phyloP scores from a whole-genome alignment of 352 stramenopile species.

The Pythium aristosporum region DNA sequence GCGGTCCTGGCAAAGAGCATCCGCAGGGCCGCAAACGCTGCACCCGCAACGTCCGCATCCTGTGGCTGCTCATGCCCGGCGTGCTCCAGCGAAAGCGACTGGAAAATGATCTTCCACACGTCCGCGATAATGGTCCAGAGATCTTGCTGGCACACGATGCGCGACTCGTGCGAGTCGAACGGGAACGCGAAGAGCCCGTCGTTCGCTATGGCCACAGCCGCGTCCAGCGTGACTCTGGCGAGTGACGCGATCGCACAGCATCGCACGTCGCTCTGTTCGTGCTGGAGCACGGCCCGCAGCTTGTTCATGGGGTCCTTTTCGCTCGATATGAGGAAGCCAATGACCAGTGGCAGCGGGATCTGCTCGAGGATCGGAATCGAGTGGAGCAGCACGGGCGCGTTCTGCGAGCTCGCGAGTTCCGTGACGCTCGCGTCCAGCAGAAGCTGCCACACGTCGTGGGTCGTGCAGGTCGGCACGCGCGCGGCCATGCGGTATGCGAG shows the following conservation, averaged over 20 bases:
- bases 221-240: constrained; percentile 49
- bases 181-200: constrained; percentile 69
- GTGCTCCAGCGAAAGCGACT: constrained; percentile 40
- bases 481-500: constrained; percentile 67
- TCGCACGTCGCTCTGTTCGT: constrained; percentile 63
- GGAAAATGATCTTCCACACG: constrained; percentile 82
- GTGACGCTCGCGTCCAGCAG: constrained; percentile 57
- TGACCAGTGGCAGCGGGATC: constrained; percentile 54
- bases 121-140: constrained; percentile 71
- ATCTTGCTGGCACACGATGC: constrained; percentile 81
- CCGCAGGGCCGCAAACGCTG: constrained; percentile 58
- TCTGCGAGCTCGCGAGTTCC: constrained; percentile 73
- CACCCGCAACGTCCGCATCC: constrained; percentile 31
- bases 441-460: constrained; percentile 57
- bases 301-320: constrained; percentile 84
- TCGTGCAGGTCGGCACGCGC: constrained; percentile 55
- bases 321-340: constrained; percentile 59
- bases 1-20: constrained; percentile 25
- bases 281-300: constrained; percentile 57
- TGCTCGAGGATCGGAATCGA: constrained; percentile 56
- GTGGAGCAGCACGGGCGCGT: constrained; percentile 45
- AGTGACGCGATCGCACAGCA: constrained; percentile 61
- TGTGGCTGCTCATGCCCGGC: constrained; percentile 8
- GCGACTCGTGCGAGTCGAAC: constrained; percentile 82
- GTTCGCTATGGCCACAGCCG: constrained; percentile 46